phyloP scores from a whole-genome alignment of 768 basidiomycete species.

The Suillus fuscotomentosus region DNA sequence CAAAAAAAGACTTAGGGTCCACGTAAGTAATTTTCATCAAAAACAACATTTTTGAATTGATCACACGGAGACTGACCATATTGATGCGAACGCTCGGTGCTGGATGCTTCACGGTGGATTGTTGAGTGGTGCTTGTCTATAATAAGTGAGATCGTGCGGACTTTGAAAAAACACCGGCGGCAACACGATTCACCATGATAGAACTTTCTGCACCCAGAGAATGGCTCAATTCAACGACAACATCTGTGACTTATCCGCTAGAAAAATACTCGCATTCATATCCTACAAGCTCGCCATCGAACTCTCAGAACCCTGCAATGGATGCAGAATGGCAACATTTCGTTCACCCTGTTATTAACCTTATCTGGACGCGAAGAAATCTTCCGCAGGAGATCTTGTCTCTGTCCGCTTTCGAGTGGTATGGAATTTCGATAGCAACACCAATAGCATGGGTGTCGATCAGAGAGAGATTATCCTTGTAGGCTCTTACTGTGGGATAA shows the following conservation, averaged over 20 bases:
- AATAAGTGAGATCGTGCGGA: no score
- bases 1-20: no score
- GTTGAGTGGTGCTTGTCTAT: no score
- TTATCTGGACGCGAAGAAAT: slow-evolving; percentile 62
- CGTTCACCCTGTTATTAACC: slow-evolving; percentile 62
- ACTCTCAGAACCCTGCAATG: slow-evolving; percentile 14
- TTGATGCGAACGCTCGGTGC: no score
- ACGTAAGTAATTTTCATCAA: no score
- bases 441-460: slow-evolving; percentile 36
- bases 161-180: no score
- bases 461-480: slow-evolving; percentile 67
- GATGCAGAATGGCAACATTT: slow-evolving; percentile 77
- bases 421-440: slow-evolving; percentile 52
- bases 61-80: no score
- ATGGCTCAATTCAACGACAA: slow-evolving; percentile 47
- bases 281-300: slow-evolving; percentile 27
- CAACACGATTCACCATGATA: no score
- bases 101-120: no score
- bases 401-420: slow-evolving; percentile 64
- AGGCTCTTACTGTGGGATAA: slow-evolving; percentile 13
- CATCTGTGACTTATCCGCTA: slow-evolving; percentile 55
- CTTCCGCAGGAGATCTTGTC: slow-evolving; percentile 48
- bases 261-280: slow-evolving; percentile 71
- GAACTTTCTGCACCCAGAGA: neutral
- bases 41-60: no score